Evolutionary conservation across 2,329 filamentous ascomycete genomes (phyloP), one percentile per base, ranked within the genome.

Genomic region (Clarireedia sp.): DNA sequence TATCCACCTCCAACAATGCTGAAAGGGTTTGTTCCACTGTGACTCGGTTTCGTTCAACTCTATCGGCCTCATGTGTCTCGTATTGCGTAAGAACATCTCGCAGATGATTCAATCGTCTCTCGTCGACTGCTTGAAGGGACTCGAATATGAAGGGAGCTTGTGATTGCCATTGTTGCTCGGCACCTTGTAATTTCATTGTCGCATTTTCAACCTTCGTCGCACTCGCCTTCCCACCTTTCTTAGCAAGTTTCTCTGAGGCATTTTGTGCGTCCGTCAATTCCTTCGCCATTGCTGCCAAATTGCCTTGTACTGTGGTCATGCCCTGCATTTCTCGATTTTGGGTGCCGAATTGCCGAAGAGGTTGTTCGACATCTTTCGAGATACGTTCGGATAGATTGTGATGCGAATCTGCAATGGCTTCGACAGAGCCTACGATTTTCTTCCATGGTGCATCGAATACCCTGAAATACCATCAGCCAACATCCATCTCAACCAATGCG

Each of bases 141-240:
- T 99, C 94, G 67, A 95, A 96, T 58, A 96, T 87, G 71, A 89
- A 97, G 1, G 94, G 94, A 14, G 94, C 90, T 70, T 96, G 90
- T 0, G 90, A 90, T 55, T 96, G 86, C 94, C 94, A 99, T 68
- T 95, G 87, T 62, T 86, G 80, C 45, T 78, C 82, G n/a, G 90
- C 86, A 58, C 83, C 83, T 60, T 95, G 88, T 44, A 95, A 81
- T 61, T 84, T 85, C 17, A 82, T 76, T 10, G 82, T 78, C 12
- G 90, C 90, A 59, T 79, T 79, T 44, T 90, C 87, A 40, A 94
- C 81, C 71, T 94, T 95, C 57, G 83, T 82, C 2, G 85, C 79
- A 64, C 83, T 90, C 43, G 86, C 83, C 71, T 86, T 90, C 53
- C 80, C 79, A 58, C 87, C 90, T 71, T 92, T 95, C 67, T 80